A percentile compares a stretch with the other conserved stretches of the same genome.
Evolutionary conservation across 306 rosid genomes (phyloP).

Genomic region (Lagenaria siceraria): DNA sequence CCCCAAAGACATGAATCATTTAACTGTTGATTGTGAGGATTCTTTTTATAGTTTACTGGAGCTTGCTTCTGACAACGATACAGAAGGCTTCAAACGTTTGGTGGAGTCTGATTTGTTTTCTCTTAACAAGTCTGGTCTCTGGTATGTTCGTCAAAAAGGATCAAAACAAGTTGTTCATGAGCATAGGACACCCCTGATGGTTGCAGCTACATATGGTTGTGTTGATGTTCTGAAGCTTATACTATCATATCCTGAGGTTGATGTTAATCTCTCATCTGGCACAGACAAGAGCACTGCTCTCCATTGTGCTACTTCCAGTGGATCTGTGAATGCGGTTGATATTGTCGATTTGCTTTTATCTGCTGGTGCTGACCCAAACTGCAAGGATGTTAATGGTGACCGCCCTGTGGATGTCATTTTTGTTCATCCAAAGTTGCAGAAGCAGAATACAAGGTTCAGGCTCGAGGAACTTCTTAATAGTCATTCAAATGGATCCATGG

Average conservation of each 20-base stretch:
- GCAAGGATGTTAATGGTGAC: conserved; percentile 44
- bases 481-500: conserved; percentile 25
- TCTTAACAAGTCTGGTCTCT: conserved; percentile 44
- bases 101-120: conserved; percentile 34
- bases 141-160: conserved; percentile 72
- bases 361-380: conserved; percentile 50
- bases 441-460: conserved; percentile 19
- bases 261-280: conserved; percentile 58
- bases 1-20: conserved; percentile 41
- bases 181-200: conserved; percentile 78
- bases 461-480: conserved; percentile 11
- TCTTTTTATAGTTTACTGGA: conserved; percentile 55
- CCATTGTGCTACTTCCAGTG: conserved; percentile 87
- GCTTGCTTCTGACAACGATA: conserved; percentile 73
- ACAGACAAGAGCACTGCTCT: conserved; percentile 65
- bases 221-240: conserved; percentile 53
- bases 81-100: conserved; percentile 41
- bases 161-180: conserved; percentile 57
- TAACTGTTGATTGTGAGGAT: conserved; percentile 43
- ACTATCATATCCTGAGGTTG: conserved; percentile 32
- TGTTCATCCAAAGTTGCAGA: conserved; percentile 46
- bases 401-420: conserved; percentile 65
- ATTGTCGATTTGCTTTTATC: conserved; percentile 52
- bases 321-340: conserved; percentile 44
- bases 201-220: conserved; percentile 78